phyloP scores from a whole-genome alignment of 2,329 filamentous ascomycete species.

The Moelleriella libera region DNA sequence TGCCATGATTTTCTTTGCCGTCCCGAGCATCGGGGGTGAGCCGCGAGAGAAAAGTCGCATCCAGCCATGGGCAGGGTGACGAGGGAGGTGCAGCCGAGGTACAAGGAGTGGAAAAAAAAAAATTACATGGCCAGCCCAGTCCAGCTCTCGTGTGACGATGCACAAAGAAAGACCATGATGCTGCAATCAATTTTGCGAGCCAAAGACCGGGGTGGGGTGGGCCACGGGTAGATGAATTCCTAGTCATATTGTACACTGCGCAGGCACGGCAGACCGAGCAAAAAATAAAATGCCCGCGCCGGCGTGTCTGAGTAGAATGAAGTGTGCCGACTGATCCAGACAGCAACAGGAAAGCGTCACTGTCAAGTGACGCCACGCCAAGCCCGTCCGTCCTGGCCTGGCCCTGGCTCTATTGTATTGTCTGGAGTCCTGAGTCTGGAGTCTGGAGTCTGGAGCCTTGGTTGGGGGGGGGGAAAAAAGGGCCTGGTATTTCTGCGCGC shows the following conservation, averaged over 20 bases:
- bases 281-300: neutral
- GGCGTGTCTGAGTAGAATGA: neutral
- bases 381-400: neutral
- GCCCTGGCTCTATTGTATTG: too few species aligned
- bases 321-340: neutral
- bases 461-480: too few species aligned
- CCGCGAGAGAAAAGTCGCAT: too few species aligned
- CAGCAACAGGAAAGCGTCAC: neutral
- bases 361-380: neutral
- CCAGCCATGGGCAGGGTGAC: too few species aligned
- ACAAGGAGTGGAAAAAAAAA: too few species aligned
- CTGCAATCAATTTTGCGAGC: neutral
- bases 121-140: neutral
- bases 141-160: neutral
- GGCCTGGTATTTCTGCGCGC: too few species aligned
- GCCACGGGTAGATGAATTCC: neutral
- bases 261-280: neutral
- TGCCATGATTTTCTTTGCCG: too few species aligned
- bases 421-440: too few species aligned
- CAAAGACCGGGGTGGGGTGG: neutral
- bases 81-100: too few species aligned
- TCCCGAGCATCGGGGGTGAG: too few species aligned
- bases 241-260: too few species aligned
- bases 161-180: neutral
- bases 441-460: too few species aligned